These are phyloP conservation scores for Caryopteris hybrid DNA, from an alignment of 305 asterid genomes.

Conservation along the genomic window DNA sequence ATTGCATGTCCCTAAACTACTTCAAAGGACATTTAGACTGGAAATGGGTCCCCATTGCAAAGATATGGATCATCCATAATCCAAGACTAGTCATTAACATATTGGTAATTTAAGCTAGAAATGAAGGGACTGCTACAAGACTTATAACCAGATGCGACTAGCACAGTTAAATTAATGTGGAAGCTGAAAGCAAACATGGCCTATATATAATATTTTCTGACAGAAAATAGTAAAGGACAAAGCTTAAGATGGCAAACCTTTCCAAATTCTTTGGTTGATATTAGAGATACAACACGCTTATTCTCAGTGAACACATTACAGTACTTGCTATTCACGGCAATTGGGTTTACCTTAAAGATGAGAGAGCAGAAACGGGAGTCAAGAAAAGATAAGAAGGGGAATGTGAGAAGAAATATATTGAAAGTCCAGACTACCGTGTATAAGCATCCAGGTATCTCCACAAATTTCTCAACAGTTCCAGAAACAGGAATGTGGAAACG, in stretches of 20 bases:
- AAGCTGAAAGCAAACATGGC: not conserved
- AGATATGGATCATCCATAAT: not conserved
- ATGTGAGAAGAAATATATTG: conserved; percentile 7
- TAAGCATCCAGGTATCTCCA: conserved; percentile 82
- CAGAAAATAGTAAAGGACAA: conserved; percentile 4
- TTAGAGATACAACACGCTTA: conserved; percentile 73
- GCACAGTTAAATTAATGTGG: not conserved
- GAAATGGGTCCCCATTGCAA: not conserved
- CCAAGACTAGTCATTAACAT: not conserved
- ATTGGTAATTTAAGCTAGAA: not conserved
- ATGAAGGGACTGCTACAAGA: not conserved
- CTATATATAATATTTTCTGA: not conserved
- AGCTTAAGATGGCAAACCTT: conserved; percentile 58
- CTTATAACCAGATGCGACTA: not conserved
- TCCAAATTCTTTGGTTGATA: conserved; percentile 86
- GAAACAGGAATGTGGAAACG: conserved; percentile 94
- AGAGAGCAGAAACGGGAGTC: conserved; percentile 24
- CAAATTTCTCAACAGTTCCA: conserved; percentile 81
- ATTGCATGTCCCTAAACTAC: not conserved
- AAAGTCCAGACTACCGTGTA: conserved; percentile 61
- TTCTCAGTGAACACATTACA: conserved; percentile 98
- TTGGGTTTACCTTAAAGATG: conserved; percentile 83
- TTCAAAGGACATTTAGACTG: not conserved
- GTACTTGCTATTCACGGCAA: conserved; percentile 99
- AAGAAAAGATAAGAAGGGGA: conserved; percentile 15